Base-by-base conservation (phyloP, 176 grass and related monocot species). In the Juncus effusus region DNA sequence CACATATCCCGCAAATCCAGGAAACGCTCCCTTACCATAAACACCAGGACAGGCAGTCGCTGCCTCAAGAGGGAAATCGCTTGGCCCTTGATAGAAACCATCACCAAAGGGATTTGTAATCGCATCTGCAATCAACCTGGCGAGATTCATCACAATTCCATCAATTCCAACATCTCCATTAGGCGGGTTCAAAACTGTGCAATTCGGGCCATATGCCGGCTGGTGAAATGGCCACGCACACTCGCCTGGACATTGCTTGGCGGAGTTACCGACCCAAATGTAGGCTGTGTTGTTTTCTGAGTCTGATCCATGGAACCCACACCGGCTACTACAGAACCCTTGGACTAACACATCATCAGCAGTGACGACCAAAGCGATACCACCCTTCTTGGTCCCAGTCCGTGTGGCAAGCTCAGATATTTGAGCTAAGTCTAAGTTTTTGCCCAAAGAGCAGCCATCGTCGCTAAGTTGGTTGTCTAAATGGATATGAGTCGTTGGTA, bases 151-250 rank as follows among this genome's bases (percentile, higher is more conserved):
- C 51, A 87, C 14, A 4, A 77, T 60, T 36, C 84, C 88, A 54
- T 91, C 88, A 38, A 63, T 60, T 12, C 84, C 84, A 1, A 52
- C 54, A 60, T 91, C 88, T 3, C 65, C 84, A 59, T 69, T 91
- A 0, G 77, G 84, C 1, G 81, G 42, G 2, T 41, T 75, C 3
- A 88, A 70, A 36, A 78, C 65, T 40, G 59, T 9, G 16, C 61
- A 16, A 16, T 77, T 72, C 1, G 88, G 78, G 3, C 84, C 74
- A 13, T 87, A 56, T 10, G 11, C 0, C 4, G 79, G 79, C 60
- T 61, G 61, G 60, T 82, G 60, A 68, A 85, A 94, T 49, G 85
- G 85, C 90, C 90, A 88, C 13, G 82, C 82, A 64, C 90, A 94
- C 51, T 94, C 76, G 0, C 82, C 89, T 0, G 84, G 85, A 63